Base-by-base conservation (phyloP, 768 basidiomycete species). In the Leccinum rimulosum region DNA sequence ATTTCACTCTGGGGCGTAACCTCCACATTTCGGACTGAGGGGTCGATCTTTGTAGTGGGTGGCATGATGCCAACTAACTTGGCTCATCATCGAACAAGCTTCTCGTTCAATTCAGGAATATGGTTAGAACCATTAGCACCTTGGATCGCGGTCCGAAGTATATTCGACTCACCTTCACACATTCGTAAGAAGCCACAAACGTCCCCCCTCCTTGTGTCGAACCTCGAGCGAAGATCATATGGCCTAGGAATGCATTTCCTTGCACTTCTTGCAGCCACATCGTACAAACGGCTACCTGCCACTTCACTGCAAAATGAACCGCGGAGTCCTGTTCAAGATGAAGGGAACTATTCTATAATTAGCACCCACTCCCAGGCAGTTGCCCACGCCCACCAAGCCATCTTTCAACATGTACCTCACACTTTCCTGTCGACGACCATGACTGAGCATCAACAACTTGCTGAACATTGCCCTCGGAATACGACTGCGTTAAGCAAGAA, bases 341-440 rank as follows among this genome's bases (percentile, higher is more conserved):
- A 52, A 40, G 61, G 50, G 50, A 45, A 17, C 47, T 6, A 15
- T 38, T 36, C 50, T 52, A 63, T 53, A 48, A 54, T 67, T 56
- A 52, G 30, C 25, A 3, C 28, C 10, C 6, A 15, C 40, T 17
- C n/a, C 12, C 14, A 22, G 15, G 10, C 11, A 10, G 19, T 9
- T 33, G 6, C 28, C 30, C 25, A 22, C 4, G n/a, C 33, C 10
- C 40, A 33, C n/a, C 10, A 33, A 9, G 17, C 49, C 49, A 59
- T 27, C 31, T 15, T 4, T 15, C 52, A 11, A 28, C 6, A 28
- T 7, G 30, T 17, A 28, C n/a, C 22, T 47, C 33, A 25, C 19
- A 14, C 2, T 11, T 40, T 6, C 14, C 49, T 36, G 8, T 11
- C 10, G 15, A 25, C 49, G 25, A 17, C 17, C 15, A 5, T 22